A percentile compares a stretch with the other conserved stretches of the same genome.
Evolutionary conservation across 306 rosid species (phyloP).

Genomic region (Rosa multiflora): DNA sequence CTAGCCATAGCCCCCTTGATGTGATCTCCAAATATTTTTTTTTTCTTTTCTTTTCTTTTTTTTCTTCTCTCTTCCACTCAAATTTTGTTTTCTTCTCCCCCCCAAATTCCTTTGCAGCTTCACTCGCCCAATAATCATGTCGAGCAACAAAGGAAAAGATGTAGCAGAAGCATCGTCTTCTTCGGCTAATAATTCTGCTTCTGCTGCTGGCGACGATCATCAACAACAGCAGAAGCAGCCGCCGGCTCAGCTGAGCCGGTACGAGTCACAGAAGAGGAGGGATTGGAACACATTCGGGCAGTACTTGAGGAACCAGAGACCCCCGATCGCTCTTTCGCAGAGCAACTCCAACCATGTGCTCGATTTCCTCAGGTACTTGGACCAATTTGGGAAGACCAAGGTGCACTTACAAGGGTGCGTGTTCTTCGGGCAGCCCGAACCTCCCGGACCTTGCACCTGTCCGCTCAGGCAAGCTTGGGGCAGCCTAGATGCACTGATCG

Average conservation of each 20-base stretch:
- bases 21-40: slow-evolving; percentile 29
- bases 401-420: slow-evolving; percentile 56
- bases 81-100: slow-evolving; percentile 22
- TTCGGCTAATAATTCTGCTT: slow-evolving; percentile 10
- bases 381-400: slow-evolving; percentile 62
- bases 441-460: slow-evolving; percentile 57
- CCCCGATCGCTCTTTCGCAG: slow-evolving; percentile 51
- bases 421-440: slow-evolving; percentile 58
- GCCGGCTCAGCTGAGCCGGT: slow-evolving; percentile 45
- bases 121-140: slow-evolving; percentile 23
- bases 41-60: slow-evolving; percentile 1
- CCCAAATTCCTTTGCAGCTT: not conserved
- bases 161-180: slow-evolving; percentile 51
- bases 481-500: slow-evolving; percentile 62
- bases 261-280: slow-evolving; percentile 58
- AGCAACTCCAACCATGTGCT: slow-evolving; percentile 49
- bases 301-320: slow-evolving; percentile 57
- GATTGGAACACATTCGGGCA: slow-evolving; percentile 68
- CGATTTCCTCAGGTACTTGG: slow-evolving; percentile 50
- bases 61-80: slow-evolving; percentile 13
- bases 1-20: slow-evolving; percentile 32
- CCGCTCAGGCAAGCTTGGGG: slow-evolving; percentile 72
- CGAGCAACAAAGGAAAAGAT: slow-evolving; percentile 47
- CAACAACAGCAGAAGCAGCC: slow-evolving; percentile 15
- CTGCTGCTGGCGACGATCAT: not conserved